Evolutionary conservation across 2,329 filamentous ascomycete genomes (phyloP), one percentile per base, ranked within the genome.

Genomic region (Botryosphaeria dothidea): DNA sequence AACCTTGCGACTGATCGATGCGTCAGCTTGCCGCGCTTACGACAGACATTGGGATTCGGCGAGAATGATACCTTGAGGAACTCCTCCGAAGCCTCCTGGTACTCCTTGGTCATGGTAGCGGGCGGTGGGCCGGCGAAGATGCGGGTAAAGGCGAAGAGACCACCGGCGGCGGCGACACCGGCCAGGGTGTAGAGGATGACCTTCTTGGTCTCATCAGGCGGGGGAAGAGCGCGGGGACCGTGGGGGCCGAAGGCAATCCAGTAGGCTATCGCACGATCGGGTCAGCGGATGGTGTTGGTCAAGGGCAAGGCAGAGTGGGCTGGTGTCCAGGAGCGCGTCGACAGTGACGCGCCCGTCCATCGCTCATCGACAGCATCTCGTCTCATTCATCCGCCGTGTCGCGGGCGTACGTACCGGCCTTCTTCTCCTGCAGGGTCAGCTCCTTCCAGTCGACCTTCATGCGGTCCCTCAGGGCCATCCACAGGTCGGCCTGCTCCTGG

Each of bases 391-490:
- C 38, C 31, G 52, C 17, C 15, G 23, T 45, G 51, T 64, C 56
- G 31, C 31, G 56, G 62, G 34, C 67, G 36, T 73, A 92, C 93
- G 79, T 89, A 97, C 95, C 94, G 74, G 95, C 95, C 86, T 96
- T 98, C 92, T 99, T 97, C 88, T 99, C 95, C 82, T 95, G 91
- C 76, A 96, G 72, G 61, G 95, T 97, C 84, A 99, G 85, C 78
- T 98, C 92, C 77, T 90, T 88, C 95, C 95, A 99, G 85, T 92
- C 93, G 74, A 87, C 89, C 91, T 97, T 97, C 95, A 99, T 99
- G 78, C 95, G 91, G 84, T 99, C 95, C 81, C 95, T 89, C 81
- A 99, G 86, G 73, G 91, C 86, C 95, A 99, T 99, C 95, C 95
- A 99, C 74, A 99, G 85, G 79, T 99, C 95, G 72, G 95, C 95